These are phyloP conservation scores for Ilex paraguariensis DNA, from an alignment of 305 asterid genomes.

Conservation along the genomic window DNA sequence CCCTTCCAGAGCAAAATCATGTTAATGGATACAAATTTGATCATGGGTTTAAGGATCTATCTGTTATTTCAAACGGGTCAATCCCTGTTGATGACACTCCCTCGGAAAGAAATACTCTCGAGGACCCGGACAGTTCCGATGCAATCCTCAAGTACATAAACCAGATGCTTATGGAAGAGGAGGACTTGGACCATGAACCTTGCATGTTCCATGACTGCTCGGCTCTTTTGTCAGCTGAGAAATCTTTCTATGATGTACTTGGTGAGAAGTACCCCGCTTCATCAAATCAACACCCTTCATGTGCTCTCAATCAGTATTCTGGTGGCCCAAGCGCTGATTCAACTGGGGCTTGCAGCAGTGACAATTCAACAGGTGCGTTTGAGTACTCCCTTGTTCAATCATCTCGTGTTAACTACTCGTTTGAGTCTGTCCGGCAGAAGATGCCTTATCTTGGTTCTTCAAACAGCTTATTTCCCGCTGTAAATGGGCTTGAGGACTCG, in stretches of 20 bases:
- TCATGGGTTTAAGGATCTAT: constrained; percentile 5
- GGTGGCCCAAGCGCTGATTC: too few relatives aligned
- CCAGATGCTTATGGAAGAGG: too few relatives aligned
- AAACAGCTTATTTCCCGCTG: constrained; percentile 14
- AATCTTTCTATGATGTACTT: too few relatives aligned
- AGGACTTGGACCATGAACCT: too few relatives aligned
- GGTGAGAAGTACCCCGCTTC: too few relatives aligned
- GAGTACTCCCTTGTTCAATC: constrained; percentile 3
- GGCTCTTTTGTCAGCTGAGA: too few relatives aligned
- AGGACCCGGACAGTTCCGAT: constrained; percentile 37
- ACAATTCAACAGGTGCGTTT: constrained; percentile 3
- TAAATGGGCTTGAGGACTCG: constrained; percentile 18
- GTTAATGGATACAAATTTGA: constrained; percentile 6
- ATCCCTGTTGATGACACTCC: constrained; percentile 7
- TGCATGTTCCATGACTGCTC: too few relatives aligned
- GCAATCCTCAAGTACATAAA: constrained; percentile 2
- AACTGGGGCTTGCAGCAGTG: not conserved
- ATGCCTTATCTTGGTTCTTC: constrained; percentile 14
- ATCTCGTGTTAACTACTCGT: not conserved
- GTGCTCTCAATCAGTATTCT: too few relatives aligned
- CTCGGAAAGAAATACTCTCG: constrained; percentile 26
- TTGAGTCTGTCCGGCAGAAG: constrained; percentile 1
- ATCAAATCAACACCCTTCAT: too few relatives aligned
- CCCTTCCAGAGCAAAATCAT: constrained; percentile 16
- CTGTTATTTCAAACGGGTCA: constrained; percentile 2